These are phyloP conservation scores for Hyphopichia pseudoburtonii DNA, from an alignment of 1,139 yeast species.

Conservation along the genomic window DNA sequence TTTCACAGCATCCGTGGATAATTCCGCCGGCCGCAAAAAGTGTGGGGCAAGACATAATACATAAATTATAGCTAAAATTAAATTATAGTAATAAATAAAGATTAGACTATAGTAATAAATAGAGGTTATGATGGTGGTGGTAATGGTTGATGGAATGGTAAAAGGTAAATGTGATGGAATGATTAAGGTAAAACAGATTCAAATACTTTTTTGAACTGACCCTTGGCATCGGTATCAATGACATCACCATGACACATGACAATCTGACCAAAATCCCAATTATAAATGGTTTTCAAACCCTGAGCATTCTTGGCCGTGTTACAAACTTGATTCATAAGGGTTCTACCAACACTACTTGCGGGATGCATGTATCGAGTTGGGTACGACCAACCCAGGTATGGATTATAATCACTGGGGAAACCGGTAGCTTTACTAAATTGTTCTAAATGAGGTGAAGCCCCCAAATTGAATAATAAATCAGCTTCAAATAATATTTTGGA, in stretches of 20 bases:
- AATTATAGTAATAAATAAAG: no score
- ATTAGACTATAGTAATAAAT: no score
- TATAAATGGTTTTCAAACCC: constrained; percentile 35
- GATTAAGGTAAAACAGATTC: neutral
- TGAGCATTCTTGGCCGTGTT: constrained; percentile 11
- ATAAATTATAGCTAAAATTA: no score
- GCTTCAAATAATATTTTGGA: constrained; percentile 53
- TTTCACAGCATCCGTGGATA: no score
- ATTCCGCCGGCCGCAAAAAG: no score
- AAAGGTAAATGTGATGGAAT: no score
- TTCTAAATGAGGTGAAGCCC: constrained; percentile 19
- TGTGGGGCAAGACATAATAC: no score
- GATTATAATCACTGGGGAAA: constrained; percentile 23
- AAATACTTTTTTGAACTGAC: constrained; percentile 20
- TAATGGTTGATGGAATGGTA: no score
- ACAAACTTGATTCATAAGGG: constrained; percentile 26
- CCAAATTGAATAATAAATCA: constrained; percentile 56
- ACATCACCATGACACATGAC: constrained; percentile 62
- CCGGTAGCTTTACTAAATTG: constrained; percentile 40
- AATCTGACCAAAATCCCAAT: constrained; percentile 50
- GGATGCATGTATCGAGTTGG: constrained; percentile 40
- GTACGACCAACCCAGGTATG: constrained; percentile 43
- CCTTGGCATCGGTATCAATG: constrained; percentile 44
- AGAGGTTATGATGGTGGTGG: no score
- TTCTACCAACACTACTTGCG: constrained; percentile 34